Base-by-base conservation (phyloP, 129 eudicot genomes). In the Heracleum sosnowskyi region DNA sequence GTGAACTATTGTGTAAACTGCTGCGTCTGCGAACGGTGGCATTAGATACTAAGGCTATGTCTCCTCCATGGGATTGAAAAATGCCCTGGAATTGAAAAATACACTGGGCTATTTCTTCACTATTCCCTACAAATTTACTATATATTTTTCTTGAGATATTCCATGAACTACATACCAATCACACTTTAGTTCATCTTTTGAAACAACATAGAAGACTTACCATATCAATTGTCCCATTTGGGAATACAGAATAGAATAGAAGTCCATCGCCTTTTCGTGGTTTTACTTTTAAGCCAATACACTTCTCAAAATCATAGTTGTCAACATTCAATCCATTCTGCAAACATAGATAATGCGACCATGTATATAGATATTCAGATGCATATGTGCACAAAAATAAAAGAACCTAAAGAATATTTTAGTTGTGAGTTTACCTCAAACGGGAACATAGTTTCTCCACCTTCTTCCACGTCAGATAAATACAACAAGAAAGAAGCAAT, bases 381-480 rank as follows among this genome's bases (percentile, higher is more conserved):
- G 31, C 40, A 63, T 11, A 70, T 13, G 41, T 16, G 63, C 11
- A 49, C 11, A 7, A 33, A 53, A 69, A 40, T 35, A 12, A 5
- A 76, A 49, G 26, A 42, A 28, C 41, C 34, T 22, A 49, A 22
- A 15, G 42, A 16, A 53, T 1, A 39, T 31, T 41, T 22, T n/a
- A 42, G 69, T 64, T 11, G 20, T 49, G 17, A 46, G 22, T 79
- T 47, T 72, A 87, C 98, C 90, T 89, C 98, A 47, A 86, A 91
- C 34, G 98, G 97, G 69, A 93, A 93, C 93, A 89, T 88, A 64
- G 98, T 94, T 88, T 94, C 98, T 7, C 97, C 96, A 60, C 97
- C 96, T 86, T 89, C 93, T 85, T 91, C 93, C 73, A 91, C 96
- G 80, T 94, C 96, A 46, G 98, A 89, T 83, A 94, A 80, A 87